Evolutionary conservation across 352 stramenopile genomes (phyloP).

Genomic region (Globisporangium cylindrosporum): DNA sequence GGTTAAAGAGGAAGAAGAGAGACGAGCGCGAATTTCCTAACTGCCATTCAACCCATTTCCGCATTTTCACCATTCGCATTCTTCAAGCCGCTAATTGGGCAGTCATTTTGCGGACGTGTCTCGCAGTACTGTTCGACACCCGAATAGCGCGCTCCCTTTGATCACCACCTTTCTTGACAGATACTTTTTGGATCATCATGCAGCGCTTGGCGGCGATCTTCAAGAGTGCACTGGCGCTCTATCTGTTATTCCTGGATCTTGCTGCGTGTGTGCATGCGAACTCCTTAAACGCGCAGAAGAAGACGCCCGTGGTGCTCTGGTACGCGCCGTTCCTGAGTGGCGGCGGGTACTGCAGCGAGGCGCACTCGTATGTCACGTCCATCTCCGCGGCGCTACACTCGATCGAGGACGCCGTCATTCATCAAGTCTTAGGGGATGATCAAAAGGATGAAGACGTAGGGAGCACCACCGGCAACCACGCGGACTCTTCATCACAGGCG

Average conservation of each 20-base stretch:
- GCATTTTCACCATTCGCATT: not conserved
- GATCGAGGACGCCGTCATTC: not conserved
- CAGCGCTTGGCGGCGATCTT: not conserved
- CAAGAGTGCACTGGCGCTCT: not conserved
- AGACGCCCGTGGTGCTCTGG: constrained; percentile 67
- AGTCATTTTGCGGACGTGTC: too few relatives aligned
- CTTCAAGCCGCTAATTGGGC: not conserved
- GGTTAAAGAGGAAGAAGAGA: not conserved
- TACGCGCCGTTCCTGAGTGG: constrained; percentile 90
- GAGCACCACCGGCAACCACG: not conserved
- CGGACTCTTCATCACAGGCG: constrained; percentile 1
- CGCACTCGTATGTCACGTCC: constrained; percentile 80
- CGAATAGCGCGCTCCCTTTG: not conserved
- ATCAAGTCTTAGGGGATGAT: not conserved
- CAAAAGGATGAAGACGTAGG: not conserved
- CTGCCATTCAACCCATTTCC: not conserved
- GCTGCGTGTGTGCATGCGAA: not conserved
- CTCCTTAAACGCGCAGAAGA: not conserved
- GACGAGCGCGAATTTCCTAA: not conserved
- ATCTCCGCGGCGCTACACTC: constrained; percentile 37
- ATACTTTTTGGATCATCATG: not conserved
- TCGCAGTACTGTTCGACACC: not conserved
- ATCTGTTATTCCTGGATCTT: not conserved
- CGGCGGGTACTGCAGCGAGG: constrained; percentile 91
- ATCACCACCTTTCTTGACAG: not conserved